Evolutionary conservation across 1,139 yeast species (phyloP), one percentile per base, ranked within the genome.

Genomic region (Diutina mesorugosa): DNA sequence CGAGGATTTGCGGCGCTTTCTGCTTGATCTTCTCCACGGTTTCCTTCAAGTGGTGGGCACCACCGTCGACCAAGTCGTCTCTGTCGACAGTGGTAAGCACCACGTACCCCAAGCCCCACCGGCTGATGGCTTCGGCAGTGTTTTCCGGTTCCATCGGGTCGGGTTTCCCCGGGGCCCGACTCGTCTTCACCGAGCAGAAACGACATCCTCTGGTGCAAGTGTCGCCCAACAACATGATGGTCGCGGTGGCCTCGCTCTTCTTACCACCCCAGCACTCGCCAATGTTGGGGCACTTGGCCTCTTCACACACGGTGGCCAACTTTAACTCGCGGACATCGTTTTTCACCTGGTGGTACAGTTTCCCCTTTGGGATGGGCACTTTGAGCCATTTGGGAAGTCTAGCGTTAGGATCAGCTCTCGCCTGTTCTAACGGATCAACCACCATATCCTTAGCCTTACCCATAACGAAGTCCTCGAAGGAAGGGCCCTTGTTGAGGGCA

Each of bases 211-310:
- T 79, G 4, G 99, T 95, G 72, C 99, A 95, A 0, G 99, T 93
- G 66, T 95, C 99, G 59, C 99, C 99, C 79, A 95, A 79, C 61
- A 95, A 77, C 99, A 95, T 95, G 65, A 95, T 93, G 3, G 99
- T 95, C 6, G 99, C 99, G 4, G 99, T 95, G n/a, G 99, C 97
- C 65, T 89, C 95, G 6, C 91, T 80, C 69, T 90, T 90, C 65
- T 86, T 84, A 45, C 99, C 99, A 57, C 99, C 98, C 99, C 99
- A 95, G 72, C 99, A 95, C 69, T 95, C 99, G 56, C 98, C 97
- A 59, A 95, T 95, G 68, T 95, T 95, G 21, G 99, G 99, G 72
- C 99, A 95, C 66, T 93, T 85, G 9, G 99, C 99, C 67, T 93
- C 99, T 69, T 93, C 98, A 72, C 99, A 95, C 38, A 95, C 99